phyloP scores from a whole-genome alignment of 805 yeast genomes.

The Saccharomycopsis capsularis region DNA sequence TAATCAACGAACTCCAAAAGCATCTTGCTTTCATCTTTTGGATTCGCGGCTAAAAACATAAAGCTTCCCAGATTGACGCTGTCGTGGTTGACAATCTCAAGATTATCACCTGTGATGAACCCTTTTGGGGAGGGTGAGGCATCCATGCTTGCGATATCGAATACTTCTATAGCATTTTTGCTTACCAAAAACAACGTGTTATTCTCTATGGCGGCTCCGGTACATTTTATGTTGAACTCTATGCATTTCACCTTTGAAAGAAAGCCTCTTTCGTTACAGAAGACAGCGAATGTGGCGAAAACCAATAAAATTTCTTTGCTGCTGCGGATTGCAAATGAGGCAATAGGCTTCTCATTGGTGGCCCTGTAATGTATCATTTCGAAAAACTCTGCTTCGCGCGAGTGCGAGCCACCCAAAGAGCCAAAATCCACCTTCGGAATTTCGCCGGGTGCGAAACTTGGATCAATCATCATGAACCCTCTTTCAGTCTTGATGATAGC shows the following conservation, averaged over 20 bases:
- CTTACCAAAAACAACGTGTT: conserved; percentile 8
- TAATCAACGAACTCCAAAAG: conserved; percentile 9
- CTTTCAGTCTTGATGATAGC: conserved; percentile 15
- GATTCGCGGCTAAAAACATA: conserved; percentile 5
- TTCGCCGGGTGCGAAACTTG: conserved; percentile 4
- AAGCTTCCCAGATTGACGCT: not conserved
- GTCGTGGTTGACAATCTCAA: conserved; percentile 9
- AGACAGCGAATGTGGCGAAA: conserved; percentile 17
- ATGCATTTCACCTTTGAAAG: conserved; percentile 11
- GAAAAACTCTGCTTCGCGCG: conserved; percentile 11
- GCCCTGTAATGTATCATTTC: conserved; percentile 13
- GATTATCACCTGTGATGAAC: conserved; percentile 13
- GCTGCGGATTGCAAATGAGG: conserved; percentile 8
- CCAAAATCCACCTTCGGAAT: conserved; percentile 15
- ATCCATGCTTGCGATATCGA: conserved; percentile 5
- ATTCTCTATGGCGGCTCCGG: conserved; percentile 5
- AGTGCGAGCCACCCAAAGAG: not conserved
- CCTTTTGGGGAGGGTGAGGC: not conserved
- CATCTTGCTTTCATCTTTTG: conserved; percentile 1
- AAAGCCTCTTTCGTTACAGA: conserved; percentile 21
- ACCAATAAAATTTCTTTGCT: conserved; percentile 15
- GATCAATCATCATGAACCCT: conserved; percentile 19
- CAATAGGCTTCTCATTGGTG: conserved; percentile 11
- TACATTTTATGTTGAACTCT: conserved; percentile 16
- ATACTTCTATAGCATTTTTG: conserved; percentile 13